phyloP scores from a whole-genome alignment of 768 basidiomycete genomes.

The Termitomyces sp. region DNA sequence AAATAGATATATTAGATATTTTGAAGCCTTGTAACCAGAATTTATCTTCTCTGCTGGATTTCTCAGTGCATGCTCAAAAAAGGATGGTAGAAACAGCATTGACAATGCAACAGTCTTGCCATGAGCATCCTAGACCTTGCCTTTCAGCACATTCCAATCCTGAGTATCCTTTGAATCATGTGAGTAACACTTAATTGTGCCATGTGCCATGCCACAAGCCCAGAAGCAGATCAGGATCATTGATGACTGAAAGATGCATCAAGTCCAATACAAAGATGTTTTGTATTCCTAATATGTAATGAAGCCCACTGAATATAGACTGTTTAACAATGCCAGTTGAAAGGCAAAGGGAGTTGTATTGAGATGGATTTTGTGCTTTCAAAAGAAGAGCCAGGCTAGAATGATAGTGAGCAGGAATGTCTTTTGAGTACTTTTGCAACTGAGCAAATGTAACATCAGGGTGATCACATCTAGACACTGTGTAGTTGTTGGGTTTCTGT shows the following conservation, averaged over 20 bases:
- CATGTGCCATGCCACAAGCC: conserved; percentile 27
- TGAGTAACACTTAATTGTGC: conserved; percentile 22
- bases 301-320: conserved; percentile 33
- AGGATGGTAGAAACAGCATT: conserved; percentile 12
- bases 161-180: conserved; percentile 3
- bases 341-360: neutral
- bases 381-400: conserved; percentile 22
- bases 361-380: neutral
- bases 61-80: conserved; percentile 24
- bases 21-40: conserved; percentile 10
- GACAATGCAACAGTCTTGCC: conserved; percentile 6
- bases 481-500: conserved; percentile 23
- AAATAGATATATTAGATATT: conserved; percentile 17
- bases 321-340: neutral
- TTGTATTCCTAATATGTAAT: conserved; percentile 24
- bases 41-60: conserved; percentile 29
- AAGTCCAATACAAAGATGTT: conserved; percentile 32
- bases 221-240: conserved; percentile 35
- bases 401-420: neutral
- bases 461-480: conserved; percentile 20
- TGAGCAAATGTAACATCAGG: conserved; percentile 16
- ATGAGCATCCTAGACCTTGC: conserved; percentile 12
- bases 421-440: neutral
- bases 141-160: conserved; percentile 6
- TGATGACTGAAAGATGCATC: conserved; percentile 36